A percentile compares a stretch with the other conserved stretches of the same genome.
These are phyloP conservation scores for Epithele typhae DNA, from an alignment of 768 basidiomycete genomes.

Conservation along the genomic window DNA sequence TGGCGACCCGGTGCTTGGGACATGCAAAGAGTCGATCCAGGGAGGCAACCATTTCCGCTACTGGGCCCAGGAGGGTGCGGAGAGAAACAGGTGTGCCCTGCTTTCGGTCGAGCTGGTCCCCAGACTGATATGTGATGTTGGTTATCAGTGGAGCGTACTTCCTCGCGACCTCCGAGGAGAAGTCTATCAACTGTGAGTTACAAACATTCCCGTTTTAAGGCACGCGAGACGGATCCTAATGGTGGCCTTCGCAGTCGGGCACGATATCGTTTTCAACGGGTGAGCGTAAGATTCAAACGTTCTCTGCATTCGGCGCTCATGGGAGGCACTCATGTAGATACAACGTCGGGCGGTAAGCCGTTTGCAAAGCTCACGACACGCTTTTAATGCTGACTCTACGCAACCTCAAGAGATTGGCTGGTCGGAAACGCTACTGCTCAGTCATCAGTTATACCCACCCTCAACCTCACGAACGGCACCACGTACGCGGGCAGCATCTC, in stretches of 20 bases:
- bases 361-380: neutral
- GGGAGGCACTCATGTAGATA: conserved; percentile 42
- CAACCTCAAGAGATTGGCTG: conserved; percentile 39
- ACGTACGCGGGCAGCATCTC: conserved; percentile 63
- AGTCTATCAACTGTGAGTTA: conserved; percentile 55
- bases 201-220: too few species aligned
- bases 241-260: conserved; percentile 35
- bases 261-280: conserved; percentile 74
- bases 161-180: conserved; percentile 71
- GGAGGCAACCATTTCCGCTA: conserved; percentile 90
- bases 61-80: conserved; percentile 73
- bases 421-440: conserved; percentile 74
- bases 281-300: conserved; percentile 24
- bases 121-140: too few species aligned
- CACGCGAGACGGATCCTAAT: too few species aligned
- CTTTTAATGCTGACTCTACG: too few species aligned
- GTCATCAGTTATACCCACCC: conserved; percentile 38
- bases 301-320: conserved; percentile 2
- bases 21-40: conserved; percentile 79
- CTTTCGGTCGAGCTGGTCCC: too few species aligned
- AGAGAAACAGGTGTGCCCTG: conserved; percentile 47
- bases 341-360: conserved; percentile 62
- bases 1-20: conserved; percentile 72
- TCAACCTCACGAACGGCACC: conserved; percentile 48
- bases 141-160: conserved; percentile 61